A percentile compares a stretch with the other conserved stretches of the same genome.
Conservation (phyloP, 1,139 yeast species). For the Pichia norvegensis region DNA sequence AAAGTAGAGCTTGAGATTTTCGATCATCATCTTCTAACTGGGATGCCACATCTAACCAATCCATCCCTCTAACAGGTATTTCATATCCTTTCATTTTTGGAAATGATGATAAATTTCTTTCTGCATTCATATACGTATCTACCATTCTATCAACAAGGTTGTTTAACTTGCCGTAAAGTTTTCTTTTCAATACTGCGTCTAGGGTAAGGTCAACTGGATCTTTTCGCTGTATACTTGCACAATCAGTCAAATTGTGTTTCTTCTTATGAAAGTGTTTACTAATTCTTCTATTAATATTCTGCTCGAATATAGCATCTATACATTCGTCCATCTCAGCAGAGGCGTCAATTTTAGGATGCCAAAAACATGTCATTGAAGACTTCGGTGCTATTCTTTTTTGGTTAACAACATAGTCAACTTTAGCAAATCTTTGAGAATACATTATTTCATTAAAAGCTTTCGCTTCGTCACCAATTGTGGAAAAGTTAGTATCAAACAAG, state of each 20-base stretch:
- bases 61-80: slow-evolving; percentile 5
- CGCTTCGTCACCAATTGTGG: background rate
- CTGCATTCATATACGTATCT: background rate
- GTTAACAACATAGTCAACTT: slow-evolving; percentile 6
- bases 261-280: background rate
- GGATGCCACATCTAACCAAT: slow-evolving; percentile 10
- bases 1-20: background rate
- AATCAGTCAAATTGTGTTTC: background rate
- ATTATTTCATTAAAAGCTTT: background rate
- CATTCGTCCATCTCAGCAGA: slow-evolving; percentile 8
- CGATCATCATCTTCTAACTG: slow-evolving; percentile 5
- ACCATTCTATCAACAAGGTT: slow-evolving; percentile 10
- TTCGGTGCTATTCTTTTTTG: background rate
- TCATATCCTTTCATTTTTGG: background rate
- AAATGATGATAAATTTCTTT: background rate
- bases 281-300: slow-evolving; percentile 25
- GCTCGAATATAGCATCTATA: slow-evolving; percentile 34
- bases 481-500: slow-evolving; percentile 4
- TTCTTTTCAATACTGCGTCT: slow-evolving; percentile 1
- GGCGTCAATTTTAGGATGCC: slow-evolving; percentile 9
- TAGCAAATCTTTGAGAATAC: slow-evolving; percentile 3
- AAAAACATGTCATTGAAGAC: slow-evolving; percentile 6
- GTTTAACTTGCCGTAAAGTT: slow-evolving; percentile 7
- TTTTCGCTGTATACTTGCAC: background rate
- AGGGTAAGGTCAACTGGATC: slow-evolving; percentile 5